phyloP scores from a whole-genome alignment of 352 stramenopile species.

The Globisporangium camurandrum region DNA sequence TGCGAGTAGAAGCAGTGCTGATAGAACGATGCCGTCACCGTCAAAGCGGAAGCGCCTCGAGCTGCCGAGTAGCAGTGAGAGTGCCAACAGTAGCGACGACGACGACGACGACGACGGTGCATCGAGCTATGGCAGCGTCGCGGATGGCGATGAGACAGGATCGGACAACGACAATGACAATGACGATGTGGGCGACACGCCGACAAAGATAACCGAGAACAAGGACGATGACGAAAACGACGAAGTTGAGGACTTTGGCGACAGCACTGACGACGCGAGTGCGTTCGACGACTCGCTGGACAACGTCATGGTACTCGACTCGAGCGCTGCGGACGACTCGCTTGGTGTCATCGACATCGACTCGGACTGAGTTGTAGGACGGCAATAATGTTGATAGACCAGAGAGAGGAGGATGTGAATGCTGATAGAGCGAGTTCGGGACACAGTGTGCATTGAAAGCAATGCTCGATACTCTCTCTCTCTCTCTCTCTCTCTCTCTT shows the following conservation, averaged over 20 bases:
- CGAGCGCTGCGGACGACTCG: not conserved
- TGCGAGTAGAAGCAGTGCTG: not conserved
- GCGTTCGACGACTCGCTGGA: not conserved
- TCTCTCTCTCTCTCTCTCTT: not conserved
- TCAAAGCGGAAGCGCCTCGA: not conserved
- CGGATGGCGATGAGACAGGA: not conserved
- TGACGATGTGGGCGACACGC: not conserved
- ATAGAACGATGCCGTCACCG: not conserved
- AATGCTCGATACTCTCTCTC: not conserved
- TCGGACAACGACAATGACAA: not conserved
- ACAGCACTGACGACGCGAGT: not conserved
- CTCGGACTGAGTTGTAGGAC: not conserved
- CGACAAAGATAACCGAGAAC: no score
- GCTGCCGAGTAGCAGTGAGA: not conserved
- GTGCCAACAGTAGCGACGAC: not conserved
- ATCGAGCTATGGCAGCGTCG: slow-evolving; percentile 6
- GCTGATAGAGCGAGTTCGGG: no score
- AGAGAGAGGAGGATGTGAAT: no score
- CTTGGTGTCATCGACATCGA: not conserved
- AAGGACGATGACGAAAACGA: not conserved
- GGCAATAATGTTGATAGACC: no score
- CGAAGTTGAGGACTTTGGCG: not conserved
- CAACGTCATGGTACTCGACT: not conserved
- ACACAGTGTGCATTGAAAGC: no score
- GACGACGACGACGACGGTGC: slow-evolving; percentile 3